Conservation (phyloP, 495 filamentous ascomycete species). For the Penicillium longicatenatum region DNA sequence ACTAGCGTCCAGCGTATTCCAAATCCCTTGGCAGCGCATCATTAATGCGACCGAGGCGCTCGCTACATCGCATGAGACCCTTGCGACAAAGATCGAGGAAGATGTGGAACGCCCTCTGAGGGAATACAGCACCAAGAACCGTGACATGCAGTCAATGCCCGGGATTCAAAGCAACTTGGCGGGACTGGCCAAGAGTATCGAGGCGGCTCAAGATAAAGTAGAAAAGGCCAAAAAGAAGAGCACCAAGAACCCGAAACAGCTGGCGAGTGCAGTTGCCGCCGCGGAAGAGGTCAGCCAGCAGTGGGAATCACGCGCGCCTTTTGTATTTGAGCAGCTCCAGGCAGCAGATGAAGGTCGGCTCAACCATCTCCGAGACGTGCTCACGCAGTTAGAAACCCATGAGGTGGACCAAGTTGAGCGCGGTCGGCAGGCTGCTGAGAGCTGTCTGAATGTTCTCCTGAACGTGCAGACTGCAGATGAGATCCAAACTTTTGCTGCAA, state of each 20-base stretch:
- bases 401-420: constrained; percentile 87
- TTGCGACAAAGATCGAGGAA: constrained; percentile 82
- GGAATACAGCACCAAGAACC: constrained; percentile 67
- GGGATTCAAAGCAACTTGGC: constrained; percentile 80
- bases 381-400: constrained; percentile 92
- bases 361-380: constrained; percentile 87
- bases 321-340: constrained; percentile 93
- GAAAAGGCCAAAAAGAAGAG: constrained; percentile 85
- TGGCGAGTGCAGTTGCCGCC: constrained; percentile 72
- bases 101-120: constrained; percentile 89
- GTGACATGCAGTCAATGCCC: constrained; percentile 82
- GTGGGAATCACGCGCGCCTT: constrained; percentile 96
- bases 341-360: constrained; percentile 84
- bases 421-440: constrained; percentile 73
- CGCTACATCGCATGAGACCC: constrained; percentile 79
- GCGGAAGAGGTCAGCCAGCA: constrained; percentile 77
- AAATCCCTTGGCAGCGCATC: constrained; percentile 90
- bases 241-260: constrained; percentile 75
- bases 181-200: constrained; percentile 80
- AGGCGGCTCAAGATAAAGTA: constrained; percentile 79
- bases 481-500: constrained; percentile 79
- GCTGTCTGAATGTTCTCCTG: constrained; percentile 79
- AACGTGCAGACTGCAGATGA: constrained; percentile 88
- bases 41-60: constrained; percentile 75
- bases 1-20: constrained; percentile 70